Evolutionary conservation across 129 eudicot species (phyloP).

Genomic region (Artemisia argyi): DNA sequence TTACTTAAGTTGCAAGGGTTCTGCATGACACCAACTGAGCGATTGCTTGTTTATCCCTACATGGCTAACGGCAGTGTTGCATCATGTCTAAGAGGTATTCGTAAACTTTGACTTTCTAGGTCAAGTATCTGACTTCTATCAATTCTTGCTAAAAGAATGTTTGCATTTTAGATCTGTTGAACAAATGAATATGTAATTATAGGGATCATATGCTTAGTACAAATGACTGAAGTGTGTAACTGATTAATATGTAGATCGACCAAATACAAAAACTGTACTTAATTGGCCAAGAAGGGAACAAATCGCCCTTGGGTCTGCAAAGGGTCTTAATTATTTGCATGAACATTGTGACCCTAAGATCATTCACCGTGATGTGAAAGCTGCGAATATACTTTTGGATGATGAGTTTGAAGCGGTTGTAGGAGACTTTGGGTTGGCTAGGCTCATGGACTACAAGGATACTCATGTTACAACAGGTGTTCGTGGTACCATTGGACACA

Average conservation of each 20-base stretch:
- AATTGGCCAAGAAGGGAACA: conserved; percentile 71
- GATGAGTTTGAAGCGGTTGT: conserved; percentile 93
- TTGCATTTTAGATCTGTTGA: not conserved
- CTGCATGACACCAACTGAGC: conserved; percentile 88
- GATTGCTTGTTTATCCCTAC: conserved; percentile 82
- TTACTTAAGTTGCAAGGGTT: conserved; percentile 79
- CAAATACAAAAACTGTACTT: conserved; percentile 55
- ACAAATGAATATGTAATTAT: not conserved
- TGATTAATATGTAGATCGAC: conserved; percentile 44
- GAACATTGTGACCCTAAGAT: conserved; percentile 86
- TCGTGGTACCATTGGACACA: conserved; percentile 89
- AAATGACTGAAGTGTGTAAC: not conserved
- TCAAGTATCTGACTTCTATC: not conserved
- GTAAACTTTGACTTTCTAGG: not conserved
- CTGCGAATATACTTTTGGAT: conserved; percentile 86
- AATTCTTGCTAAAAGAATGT: not conserved
- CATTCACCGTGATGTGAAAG: conserved; percentile 89
- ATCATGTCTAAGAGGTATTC: conserved; percentile 36
- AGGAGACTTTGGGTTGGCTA: conserved; percentile 94
- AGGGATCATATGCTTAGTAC: not conserved
- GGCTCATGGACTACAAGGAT: conserved; percentile 81
- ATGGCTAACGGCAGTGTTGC: conserved; percentile 95
- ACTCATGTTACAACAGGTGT: conserved; percentile 97
- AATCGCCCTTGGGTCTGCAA: conserved; percentile 77
- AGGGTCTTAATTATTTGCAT: conserved; percentile 87